These are phyloP conservation scores for Cyclotella cryptica DNA, from an alignment of 108 stramenopile genomes.

Conservation along the genomic window DNA sequence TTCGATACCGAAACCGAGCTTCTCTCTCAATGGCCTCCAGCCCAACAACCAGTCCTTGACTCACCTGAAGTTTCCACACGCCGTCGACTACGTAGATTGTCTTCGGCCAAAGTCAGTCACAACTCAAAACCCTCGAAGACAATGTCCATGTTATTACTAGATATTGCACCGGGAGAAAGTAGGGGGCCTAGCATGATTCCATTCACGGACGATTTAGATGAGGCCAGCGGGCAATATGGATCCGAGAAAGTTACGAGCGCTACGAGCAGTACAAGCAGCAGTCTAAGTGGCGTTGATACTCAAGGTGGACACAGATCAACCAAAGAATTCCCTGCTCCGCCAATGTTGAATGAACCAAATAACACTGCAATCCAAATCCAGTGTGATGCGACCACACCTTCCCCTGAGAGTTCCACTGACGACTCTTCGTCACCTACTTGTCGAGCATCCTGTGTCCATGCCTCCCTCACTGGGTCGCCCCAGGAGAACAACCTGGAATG, in stretches of 20 bases:
- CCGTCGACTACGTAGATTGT: neutral
- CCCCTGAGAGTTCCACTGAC: constrained; percentile 7
- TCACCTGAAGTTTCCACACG: constrained; percentile 12
- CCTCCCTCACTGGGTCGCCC: constrained; percentile 7
- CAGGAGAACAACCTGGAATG: constrained; percentile 37
- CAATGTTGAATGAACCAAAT: constrained; percentile 15
- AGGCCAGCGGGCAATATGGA: neutral
- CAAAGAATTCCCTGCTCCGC: constrained; percentile 7
- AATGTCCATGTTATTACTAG: constrained; percentile 48
- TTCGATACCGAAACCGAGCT: constrained; percentile 11
- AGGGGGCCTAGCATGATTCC: constrained; percentile 46
- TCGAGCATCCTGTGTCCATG: neutral
- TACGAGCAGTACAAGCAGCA: constrained; percentile 1
- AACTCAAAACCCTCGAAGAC: constrained; percentile 28
- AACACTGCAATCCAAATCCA: neutral
- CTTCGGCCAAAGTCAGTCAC: neutral
- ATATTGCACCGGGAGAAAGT: constrained; percentile 42
- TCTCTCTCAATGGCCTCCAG: constrained; percentile 30
- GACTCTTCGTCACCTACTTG: neutral
- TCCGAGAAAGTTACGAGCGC: constrained; percentile 3
- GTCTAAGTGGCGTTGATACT: neutral
- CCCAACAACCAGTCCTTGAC: constrained; percentile 15
- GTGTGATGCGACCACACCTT: neutral
- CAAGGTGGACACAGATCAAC: neutral
- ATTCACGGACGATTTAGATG: constrained; percentile 40